Evolutionary conservation across 2,329 filamentous ascomycete species (phyloP).

Genomic region (Scopulariopsis brevicaulis): DNA sequence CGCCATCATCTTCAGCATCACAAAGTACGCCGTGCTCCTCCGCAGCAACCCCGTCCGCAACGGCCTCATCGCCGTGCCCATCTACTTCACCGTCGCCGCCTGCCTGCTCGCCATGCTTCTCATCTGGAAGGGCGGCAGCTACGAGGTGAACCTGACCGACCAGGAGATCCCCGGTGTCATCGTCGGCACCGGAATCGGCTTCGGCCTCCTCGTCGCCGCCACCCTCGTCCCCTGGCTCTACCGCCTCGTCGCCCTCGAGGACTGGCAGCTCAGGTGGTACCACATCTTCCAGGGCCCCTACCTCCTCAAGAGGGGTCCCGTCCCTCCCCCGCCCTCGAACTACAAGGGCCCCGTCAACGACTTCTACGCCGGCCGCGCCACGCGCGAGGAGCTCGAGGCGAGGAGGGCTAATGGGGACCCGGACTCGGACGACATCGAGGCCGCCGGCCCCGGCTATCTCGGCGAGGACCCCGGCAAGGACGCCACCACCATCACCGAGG

Average conservation of each 20-base stretch:
- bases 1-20: constrained; percentile 41
- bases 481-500: constrained; percentile 7
- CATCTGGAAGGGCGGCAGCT: constrained; percentile 39
- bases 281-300: constrained; percentile 41
- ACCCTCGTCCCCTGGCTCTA: constrained; percentile 51
- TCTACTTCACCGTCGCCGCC: constrained; percentile 46
- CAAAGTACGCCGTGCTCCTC: constrained; percentile 44
- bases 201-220: constrained; percentile 32
- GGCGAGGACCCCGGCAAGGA: constrained; percentile 3
- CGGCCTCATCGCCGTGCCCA: constrained; percentile 38
- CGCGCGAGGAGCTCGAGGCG: constrained; percentile 29
- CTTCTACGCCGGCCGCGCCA: constrained; percentile 45
- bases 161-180: constrained; percentile 39
- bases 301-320: constrained; percentile 30
- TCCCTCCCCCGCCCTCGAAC: constrained; percentile 28
- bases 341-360: constrained; percentile 31
- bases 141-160: constrained; percentile 33
- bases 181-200: constrained; percentile 37
- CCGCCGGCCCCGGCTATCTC: constrained; percentile 12
- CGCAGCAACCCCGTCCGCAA: constrained; percentile 39
- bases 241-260: constrained; percentile 44
- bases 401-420: not conserved
- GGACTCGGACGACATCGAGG: constrained; percentile 9
- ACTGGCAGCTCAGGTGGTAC: constrained; percentile 46
- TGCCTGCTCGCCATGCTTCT: constrained; percentile 49